phyloP scores from a whole-genome alignment of 1,139 yeast species.

The Candida freyschussii region DNA sequence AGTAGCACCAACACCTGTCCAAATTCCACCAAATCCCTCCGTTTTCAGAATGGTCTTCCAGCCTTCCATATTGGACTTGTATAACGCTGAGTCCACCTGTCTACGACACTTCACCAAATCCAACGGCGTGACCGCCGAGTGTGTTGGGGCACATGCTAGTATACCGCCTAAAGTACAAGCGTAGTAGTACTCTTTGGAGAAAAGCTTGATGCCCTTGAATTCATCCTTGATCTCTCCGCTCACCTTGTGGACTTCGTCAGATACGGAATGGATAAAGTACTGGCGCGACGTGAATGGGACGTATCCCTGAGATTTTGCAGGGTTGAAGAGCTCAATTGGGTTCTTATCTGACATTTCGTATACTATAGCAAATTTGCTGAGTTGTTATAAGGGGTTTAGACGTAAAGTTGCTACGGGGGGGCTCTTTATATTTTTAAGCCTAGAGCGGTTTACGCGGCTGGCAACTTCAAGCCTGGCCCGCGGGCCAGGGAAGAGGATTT shows the following conservation, averaged over 20 bases:
- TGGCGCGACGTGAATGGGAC: not conserved
- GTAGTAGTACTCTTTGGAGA: constrained; percentile 67
- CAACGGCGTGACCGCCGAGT: constrained; percentile 85
- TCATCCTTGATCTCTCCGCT: constrained; percentile 13
- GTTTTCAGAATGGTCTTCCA: constrained; percentile 67
- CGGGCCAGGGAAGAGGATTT: too few relatives aligned
- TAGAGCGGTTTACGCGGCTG: not conserved
- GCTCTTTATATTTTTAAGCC: not conserved
- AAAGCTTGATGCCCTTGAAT: constrained; percentile 31
- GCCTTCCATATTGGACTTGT: constrained; percentile 73
- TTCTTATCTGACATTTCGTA: not conserved
- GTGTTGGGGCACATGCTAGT: constrained; percentile 92
- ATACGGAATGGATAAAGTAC: constrained; percentile 12
- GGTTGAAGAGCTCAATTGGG: not conserved
- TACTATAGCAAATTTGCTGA: not conserved
- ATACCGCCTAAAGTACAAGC: constrained; percentile 90
- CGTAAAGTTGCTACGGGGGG: too few relatives aligned
- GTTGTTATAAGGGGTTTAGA: too few relatives aligned
- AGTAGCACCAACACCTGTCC: constrained; percentile 88
- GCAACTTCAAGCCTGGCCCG: too few relatives aligned
- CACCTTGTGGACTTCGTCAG: constrained; percentile 6
- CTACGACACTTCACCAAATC: constrained; percentile 91
- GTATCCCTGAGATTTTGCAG: not conserved
- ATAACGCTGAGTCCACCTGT: constrained; percentile 72
- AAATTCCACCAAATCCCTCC: constrained; percentile 69